Percentiles rank a stretch among this genome's conserved stretches.
phyloP scores from a whole-genome alignment of 169 alveolate genomes.

The Cryptosporidium meleagridis region DNA sequence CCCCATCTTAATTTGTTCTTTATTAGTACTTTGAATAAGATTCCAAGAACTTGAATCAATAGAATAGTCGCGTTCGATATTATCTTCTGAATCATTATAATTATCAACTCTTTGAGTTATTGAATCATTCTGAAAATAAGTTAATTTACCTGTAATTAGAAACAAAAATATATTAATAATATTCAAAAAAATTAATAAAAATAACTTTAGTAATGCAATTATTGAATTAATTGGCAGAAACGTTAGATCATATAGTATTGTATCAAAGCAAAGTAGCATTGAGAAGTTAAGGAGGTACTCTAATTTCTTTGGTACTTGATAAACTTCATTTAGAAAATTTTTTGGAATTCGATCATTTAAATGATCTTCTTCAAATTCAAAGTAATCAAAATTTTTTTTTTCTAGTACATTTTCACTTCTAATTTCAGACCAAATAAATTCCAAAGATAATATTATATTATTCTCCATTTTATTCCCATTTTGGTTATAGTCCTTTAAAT shows the following conservation, averaged over 20 bases:
- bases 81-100: background rate
- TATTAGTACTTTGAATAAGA: conserved; percentile 11
- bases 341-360: conserved; percentile 37
- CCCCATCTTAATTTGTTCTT: background rate
- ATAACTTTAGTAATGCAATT: conserved; percentile 17
- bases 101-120: background rate
- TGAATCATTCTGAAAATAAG: background rate
- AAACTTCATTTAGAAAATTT: conserved; percentile 48
- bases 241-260: conserved; percentile 79
- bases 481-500: conserved; percentile 3
- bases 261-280: conserved; percentile 77
- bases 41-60: background rate
- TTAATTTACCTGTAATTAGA: background rate
- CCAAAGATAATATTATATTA: conserved; percentile 48
- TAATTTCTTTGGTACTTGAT: conserved; percentile 57
- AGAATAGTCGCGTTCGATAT: background rate
- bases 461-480: conserved; percentile 4
- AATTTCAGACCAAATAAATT: conserved; percentile 72
- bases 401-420: conserved; percentile 49
- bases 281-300: conserved; percentile 76
- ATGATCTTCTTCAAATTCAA: conserved; percentile 11
- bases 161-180: conserved; percentile 1
- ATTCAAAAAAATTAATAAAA: conserved; percentile 12
- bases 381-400: background rate
- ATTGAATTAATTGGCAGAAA: conserved; percentile 78